Percentiles rank a stretch among this genome's conserved stretches.
Evolutionary conservation across 2,329 filamentous ascomycete species (phyloP).

Genomic region (Xylariaceae sp.): DNA sequence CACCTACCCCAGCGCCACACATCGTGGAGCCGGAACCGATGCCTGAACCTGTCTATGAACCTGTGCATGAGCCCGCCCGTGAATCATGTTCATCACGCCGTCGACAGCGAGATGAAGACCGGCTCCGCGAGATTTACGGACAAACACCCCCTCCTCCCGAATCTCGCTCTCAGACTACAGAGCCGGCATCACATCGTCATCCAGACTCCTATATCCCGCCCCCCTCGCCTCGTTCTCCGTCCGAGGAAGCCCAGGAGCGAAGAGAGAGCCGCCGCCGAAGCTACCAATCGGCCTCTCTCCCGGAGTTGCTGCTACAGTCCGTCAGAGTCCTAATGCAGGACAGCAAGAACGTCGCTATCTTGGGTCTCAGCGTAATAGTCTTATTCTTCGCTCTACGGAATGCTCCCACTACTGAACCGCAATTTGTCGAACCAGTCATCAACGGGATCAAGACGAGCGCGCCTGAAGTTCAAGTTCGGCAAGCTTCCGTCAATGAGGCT

Average conservation of each 20-base stretch:
- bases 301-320: conserved; percentile 52
- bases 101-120: conserved; percentile 44
- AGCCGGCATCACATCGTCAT: conserved; percentile 18
- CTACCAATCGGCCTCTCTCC: conserved; percentile 45
- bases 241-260: conserved; percentile 29
- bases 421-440: conserved; percentile 26
- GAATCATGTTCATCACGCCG: conserved; percentile 24
- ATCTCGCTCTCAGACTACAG: conserved; percentile 7
- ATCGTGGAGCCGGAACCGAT: conserved; percentile 13
- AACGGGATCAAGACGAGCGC: conserved; percentile 23
- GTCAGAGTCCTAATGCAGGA: conserved; percentile 52
- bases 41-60: conserved; percentile 11
- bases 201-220: conserved; percentile 25
- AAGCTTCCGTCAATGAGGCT: conserved; percentile 13
- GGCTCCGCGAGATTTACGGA: conserved; percentile 53
- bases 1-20: background rate
- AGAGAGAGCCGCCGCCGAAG: conserved; percentile 27
- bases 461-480: conserved; percentile 20
- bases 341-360: conserved; percentile 57
- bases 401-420: conserved; percentile 26
- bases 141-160: conserved; percentile 23
- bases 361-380: conserved; percentile 50
- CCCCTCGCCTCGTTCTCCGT: conserved; percentile 23
- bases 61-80: conserved; percentile 22
- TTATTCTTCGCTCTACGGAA: conserved; percentile 44